Evolutionary conservation across 768 basidiomycete species (phyloP).

Genomic region (Auriscalpium microsporum): DNA sequence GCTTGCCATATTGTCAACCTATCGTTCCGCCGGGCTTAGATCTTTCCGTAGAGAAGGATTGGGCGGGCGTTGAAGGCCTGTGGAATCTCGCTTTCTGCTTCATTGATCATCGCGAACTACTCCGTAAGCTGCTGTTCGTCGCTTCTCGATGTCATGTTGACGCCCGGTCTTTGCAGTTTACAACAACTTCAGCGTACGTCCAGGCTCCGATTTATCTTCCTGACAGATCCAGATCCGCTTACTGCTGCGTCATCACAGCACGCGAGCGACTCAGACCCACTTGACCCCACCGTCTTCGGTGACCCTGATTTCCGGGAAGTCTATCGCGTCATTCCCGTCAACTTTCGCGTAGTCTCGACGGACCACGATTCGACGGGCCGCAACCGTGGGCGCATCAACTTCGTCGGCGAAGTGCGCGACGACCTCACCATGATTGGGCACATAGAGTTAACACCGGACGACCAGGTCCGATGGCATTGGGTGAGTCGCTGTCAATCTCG

Average conservation of each 20-base stretch:
- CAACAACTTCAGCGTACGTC: slow-evolving; percentile 31
- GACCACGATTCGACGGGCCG: slow-evolving; percentile 41
- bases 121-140: slow-evolving; percentile 36
- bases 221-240: background rate
- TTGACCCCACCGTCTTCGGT: slow-evolving; percentile 43
- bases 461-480: slow-evolving; percentile 55
- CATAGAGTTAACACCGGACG: slow-evolving; percentile 48
- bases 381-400: slow-evolving; percentile 43
- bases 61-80: slow-evolving; percentile 49
- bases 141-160: background rate
- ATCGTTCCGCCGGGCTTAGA: slow-evolving; percentile 32
- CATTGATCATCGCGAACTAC: slow-evolving; percentile 56
- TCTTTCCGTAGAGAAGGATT: slow-evolving; percentile 35
- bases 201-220: no score
- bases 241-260: slow-evolving; percentile 5
- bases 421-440: slow-evolving; percentile 40
- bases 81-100: slow-evolving; percentile 65
- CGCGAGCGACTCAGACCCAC: slow-evolving; percentile 23
- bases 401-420: slow-evolving; percentile 43
- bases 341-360: slow-evolving; percentile 33
- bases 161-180: slow-evolving; percentile 30
- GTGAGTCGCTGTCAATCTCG: slow-evolving; percentile 29
- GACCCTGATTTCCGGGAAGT: slow-evolving; percentile 42
- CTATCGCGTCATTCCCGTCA: slow-evolving; percentile 40
- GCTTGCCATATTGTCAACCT: slow-evolving; percentile 46